Conservation (phyloP, 2,329 filamentous ascomycete species). For the Fusarium sp. region DNA sequence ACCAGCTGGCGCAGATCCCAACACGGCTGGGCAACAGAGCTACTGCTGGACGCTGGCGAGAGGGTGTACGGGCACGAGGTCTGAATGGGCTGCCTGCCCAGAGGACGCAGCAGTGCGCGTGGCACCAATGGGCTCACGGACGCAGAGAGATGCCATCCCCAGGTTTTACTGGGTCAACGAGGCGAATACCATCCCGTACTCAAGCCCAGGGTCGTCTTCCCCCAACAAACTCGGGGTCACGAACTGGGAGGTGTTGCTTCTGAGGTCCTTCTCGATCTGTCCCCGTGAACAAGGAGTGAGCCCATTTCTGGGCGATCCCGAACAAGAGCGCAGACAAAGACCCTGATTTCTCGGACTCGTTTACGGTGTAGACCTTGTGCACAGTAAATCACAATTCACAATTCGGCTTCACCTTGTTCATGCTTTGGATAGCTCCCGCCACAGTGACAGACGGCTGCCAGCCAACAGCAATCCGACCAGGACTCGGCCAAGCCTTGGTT, state of each 20-base stretch:
- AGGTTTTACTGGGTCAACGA: slow-evolving; percentile 37
- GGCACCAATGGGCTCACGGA: slow-evolving; percentile 43
- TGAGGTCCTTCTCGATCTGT: slow-evolving; percentile 19
- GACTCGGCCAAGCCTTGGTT: slow-evolving; percentile 11
- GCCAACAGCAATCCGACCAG: slow-evolving; percentile 27
- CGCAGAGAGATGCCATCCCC: slow-evolving; percentile 30
- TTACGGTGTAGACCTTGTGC: slow-evolving; percentile 7
- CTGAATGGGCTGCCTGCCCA: slow-evolving; percentile 38
- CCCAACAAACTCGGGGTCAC: slow-evolving; percentile 27
- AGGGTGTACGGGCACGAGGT: slow-evolving; percentile 41
- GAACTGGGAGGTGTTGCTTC: slow-evolving; percentile 16
- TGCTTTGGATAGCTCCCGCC: slow-evolving; percentile 26
- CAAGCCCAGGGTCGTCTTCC: slow-evolving; percentile 14
- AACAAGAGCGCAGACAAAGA: slow-evolving; percentile 27
- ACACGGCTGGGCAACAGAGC: slow-evolving; percentile 30
- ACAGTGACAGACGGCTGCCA: slow-evolving; percentile 17
- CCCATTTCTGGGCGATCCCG: slow-evolving; percentile 23
- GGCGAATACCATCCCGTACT: neutral
- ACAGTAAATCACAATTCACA: neutral
- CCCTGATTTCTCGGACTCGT: slow-evolving; percentile 1
- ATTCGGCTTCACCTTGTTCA: slow-evolving; percentile 7
- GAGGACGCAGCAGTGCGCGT: slow-evolving; percentile 37
- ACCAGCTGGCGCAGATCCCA: slow-evolving; percentile 40
- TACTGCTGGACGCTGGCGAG: slow-evolving; percentile 19
- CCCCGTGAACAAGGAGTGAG: slow-evolving; percentile 30